Evolutionary conservation across 2,329 filamentous ascomycete species (phyloP), one percentile per base, ranked within the genome.

Genomic region (Ceratocystis diversiconidia): DNA sequence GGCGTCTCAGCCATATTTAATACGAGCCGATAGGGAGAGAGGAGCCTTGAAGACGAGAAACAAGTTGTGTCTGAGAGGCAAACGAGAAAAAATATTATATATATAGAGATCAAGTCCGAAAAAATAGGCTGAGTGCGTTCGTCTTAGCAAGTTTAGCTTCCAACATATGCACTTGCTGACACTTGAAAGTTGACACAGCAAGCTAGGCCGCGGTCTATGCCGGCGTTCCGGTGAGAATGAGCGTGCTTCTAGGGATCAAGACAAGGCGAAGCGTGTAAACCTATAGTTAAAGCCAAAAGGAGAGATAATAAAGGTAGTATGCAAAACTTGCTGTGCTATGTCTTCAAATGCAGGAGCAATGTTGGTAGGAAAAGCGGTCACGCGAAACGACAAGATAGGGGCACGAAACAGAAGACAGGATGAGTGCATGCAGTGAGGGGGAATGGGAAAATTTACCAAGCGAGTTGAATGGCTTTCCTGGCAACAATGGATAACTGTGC

Each of bases 1-100:
- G 65, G 65, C 62, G 65, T 67, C 59, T 64, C 62, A 36, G 65
- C 65, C 65, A 67, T 67, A 60, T 67, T 67, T 67, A 65, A 52
- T 43, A 46, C 30, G 22, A 36, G 17, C n/a, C 55, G 30, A 17
- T 19, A 59, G 55, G 32, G 28, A 60, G 7, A 19, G 28, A n/a
- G 57, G 43, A 48, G 36, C 59, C 15, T 52, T 19, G 41, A 30
- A 60, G 50, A 59, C 17, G 22, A 59, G 55, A 59, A 59, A 52
- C 48, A 52, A 25, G 25, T 10, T 6, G 55, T 32, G 17, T 59
- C 17, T 36, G 55, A 15, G 30, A 19, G 28, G 15, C 43, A 12
- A 52, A 17, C 12, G 12, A 59, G 60, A 19, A 62, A 44, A 44
- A 30, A 59, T 32, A 61, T 48, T 46, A 25, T 17, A 32, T 64